Conservation (phyloP, 177 flowering plant species). For the Vitis hybrid region DNA sequence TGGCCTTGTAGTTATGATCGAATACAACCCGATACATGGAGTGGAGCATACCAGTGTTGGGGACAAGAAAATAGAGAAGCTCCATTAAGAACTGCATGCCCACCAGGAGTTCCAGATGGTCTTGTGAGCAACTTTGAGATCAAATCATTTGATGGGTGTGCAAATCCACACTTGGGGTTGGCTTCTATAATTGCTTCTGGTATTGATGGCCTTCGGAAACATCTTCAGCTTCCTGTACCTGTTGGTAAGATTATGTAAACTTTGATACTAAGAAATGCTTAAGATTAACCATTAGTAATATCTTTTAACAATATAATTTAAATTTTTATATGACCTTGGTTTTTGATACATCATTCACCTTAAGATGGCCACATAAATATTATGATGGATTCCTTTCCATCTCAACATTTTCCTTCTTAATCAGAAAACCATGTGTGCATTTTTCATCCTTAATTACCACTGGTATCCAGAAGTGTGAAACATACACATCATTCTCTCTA, state of each 20-base stretch:
- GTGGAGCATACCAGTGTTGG: conserved; percentile 97
- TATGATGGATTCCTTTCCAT: no score
- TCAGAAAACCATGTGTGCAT: no score
- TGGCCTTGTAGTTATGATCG: conserved; percentile 76
- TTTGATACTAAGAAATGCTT: background rate
- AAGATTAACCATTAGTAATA: background rate
- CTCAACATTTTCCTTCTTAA: no score
- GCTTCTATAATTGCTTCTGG: conserved; percentile 92
- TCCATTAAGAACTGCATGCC: conserved; percentile 87
- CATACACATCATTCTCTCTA: background rate
- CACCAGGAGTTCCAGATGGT: conserved; percentile 82
- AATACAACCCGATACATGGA: conserved; percentile 93
- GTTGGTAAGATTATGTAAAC: conserved; percentile 47
- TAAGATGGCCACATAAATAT: background rate
- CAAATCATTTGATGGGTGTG: conserved; percentile 91
- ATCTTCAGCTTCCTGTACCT: conserved; percentile 75
- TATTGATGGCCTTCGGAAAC: conserved; percentile 83
- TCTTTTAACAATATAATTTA: background rate
- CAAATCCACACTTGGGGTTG: conserved; percentile 93
- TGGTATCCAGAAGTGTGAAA: no score
- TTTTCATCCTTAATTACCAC: no score
- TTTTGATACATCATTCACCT: background rate
- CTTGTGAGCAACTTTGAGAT: conserved; percentile 94
- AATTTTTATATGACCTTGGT: background rate
- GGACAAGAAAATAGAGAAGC: conserved; percentile 95